Base-by-base conservation (phyloP, 331 rosid genomes). In the Arachis monticola region DNA sequence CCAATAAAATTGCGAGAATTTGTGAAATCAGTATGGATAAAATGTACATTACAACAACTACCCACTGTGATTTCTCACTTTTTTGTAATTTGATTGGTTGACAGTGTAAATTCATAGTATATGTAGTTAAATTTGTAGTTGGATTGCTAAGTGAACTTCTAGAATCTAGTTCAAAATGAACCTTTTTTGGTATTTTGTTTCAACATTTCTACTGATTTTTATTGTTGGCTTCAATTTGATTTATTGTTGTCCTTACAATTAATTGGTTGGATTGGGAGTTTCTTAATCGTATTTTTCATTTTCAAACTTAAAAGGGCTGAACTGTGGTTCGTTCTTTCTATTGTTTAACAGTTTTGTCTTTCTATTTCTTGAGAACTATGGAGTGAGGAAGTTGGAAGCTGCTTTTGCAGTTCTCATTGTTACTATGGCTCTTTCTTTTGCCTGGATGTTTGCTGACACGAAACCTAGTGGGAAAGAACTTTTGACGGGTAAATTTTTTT, bases 331-430 rank as follows among this genome's bases (percentile, higher is more conserved):
- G 9, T 56, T 56, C 44, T 42, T 73, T 83, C 53, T 79, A 47
- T 81, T 74, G 50, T 78, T 42, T 67, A 77, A 70, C 97, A 92
- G 97, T 74, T 87, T 92, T 83, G 3, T 92, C 51, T 88, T 91
- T 83, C 83, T 92, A 48, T 85, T 92, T 80, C 91, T 92, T 64
- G 96, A 92, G 91, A 92, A 89, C 84, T 92, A 92, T 68, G 97
- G 97, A 82, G 96, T 92, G 80, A 87, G 97, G 88, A 89, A 92
- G 91, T 85, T 92, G 75, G 97, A 92, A 86, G 97, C 91, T 78
- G 93, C 81, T 79, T 91, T 92, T 85, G 97, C 91, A 14, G 85
- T 88, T 80, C 93, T 92, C 46, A 92, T 92, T 3, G 88, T 86
- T 59, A 83, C 88, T 62, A 89, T 92, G 96, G 97, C 83, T 77